Evolutionary conservation across 1,284 basidiomycete genomes (phyloP).

Genomic region (Fistulinella staudtii): DNA sequence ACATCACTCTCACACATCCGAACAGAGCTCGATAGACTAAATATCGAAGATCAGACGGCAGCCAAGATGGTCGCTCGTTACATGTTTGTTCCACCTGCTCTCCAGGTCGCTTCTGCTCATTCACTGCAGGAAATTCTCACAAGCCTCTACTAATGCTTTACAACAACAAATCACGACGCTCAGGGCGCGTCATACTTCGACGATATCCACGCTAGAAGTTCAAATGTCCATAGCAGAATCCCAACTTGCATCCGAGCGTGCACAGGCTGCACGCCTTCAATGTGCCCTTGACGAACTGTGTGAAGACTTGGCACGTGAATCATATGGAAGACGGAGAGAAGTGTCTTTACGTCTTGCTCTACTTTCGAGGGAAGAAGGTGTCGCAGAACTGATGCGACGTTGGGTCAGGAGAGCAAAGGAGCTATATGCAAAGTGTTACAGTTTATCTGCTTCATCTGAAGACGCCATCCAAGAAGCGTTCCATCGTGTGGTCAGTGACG

Average conservation of each 20-base stretch:
- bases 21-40: constrained; percentile 56
- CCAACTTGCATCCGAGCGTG: constrained; percentile 40
- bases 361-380: constrained; percentile 63
- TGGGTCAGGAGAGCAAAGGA: constrained; percentile 55
- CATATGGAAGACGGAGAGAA: constrained; percentile 73
- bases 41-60: constrained; percentile 72
- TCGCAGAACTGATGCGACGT: constrained; percentile 51
- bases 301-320: constrained; percentile 69
- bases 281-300: constrained; percentile 68
- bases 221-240: constrained; percentile 45
- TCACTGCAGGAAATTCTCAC: constrained; percentile 73
- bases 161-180: constrained; percentile 62
- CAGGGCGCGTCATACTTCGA: constrained; percentile 60
- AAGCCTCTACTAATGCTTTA: constrained; percentile 68
- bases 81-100: constrained; percentile 51
- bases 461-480: constrained; percentile 32
- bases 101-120: background rate
- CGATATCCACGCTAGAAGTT: constrained; percentile 51
- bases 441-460: constrained; percentile 2
- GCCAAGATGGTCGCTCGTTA: constrained; percentile 85
- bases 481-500: constrained; percentile 44
- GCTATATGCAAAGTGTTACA: constrained; percentile 17
- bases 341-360: constrained; percentile 65
- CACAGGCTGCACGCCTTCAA: constrained; percentile 50
- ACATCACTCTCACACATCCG: constrained; percentile 44